phyloP scores from a whole-genome alignment of 768 basidiomycete genomes.

The Peribolospora kevripleyi region DNA sequence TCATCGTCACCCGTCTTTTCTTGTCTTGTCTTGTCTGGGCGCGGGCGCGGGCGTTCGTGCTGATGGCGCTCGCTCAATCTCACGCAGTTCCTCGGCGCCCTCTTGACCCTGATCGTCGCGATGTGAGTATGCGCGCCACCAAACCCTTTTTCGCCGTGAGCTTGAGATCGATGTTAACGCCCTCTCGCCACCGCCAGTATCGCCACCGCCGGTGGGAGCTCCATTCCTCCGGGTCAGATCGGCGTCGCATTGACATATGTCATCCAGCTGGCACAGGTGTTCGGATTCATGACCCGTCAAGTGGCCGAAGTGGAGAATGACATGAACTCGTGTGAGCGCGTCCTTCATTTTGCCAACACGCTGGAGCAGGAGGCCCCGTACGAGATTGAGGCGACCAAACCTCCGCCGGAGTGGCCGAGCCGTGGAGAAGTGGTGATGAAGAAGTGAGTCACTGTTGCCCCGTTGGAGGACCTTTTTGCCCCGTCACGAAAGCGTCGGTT shows the following conservation, averaged over 20 bases:
- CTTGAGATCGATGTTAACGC: not conserved
- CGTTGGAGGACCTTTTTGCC: too few relatives aligned
- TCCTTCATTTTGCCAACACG: constrained; percentile 53
- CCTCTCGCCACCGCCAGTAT: not conserved
- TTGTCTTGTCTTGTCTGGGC: not conserved
- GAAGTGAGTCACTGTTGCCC: constrained; percentile 15
- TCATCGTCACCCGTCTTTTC: not conserved
- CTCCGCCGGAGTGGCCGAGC: constrained; percentile 44
- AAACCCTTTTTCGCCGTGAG: not conserved
- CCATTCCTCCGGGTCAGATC: not conserved
- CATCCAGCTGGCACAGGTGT: not conserved
- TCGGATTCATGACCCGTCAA: constrained; percentile 9
- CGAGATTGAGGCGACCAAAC: constrained; percentile 35
- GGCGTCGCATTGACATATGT: not conserved
- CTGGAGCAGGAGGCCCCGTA: constrained; percentile 42
- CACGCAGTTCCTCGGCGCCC: constrained; percentile 48
- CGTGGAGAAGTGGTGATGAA: constrained; percentile 49
- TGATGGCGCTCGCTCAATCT: not conserved
- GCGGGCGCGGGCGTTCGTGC: too few relatives aligned
- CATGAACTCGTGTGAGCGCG: constrained; percentile 46
- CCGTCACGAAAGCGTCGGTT: too few relatives aligned
- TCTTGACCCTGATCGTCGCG: constrained; percentile 40
- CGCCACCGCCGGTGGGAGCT: not conserved
- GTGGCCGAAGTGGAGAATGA: constrained; percentile 61
- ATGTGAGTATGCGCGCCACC: not conserved